phyloP scores from a whole-genome alignment of 2,329 filamentous ascomycete species.

The Dryadomyces quercus-mongolicae region DNA sequence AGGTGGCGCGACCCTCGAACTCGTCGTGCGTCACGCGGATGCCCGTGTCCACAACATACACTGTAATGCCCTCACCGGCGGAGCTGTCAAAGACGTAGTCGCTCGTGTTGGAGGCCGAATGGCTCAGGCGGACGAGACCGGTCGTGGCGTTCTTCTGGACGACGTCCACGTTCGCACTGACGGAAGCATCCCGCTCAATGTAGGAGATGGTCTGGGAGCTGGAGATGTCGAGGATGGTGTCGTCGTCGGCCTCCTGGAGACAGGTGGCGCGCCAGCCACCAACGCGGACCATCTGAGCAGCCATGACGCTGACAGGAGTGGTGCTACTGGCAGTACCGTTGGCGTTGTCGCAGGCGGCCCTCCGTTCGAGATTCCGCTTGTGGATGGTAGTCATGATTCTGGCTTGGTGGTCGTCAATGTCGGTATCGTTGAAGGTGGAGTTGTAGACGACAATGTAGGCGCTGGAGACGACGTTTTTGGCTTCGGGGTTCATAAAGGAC shows the following conservation, averaged over 20 bases:
- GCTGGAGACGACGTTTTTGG: constrained; percentile 37
- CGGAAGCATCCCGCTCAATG: constrained; percentile 34
- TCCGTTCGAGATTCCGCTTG: constrained; percentile 37
- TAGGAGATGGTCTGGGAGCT: constrained; percentile 27
- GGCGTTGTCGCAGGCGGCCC: constrained; percentile 14
- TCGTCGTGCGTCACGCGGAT: constrained; percentile 42
- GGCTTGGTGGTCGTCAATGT: constrained; percentile 35
- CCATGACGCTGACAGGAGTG: constrained; percentile 20
- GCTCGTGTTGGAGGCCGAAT: constrained; percentile 19
- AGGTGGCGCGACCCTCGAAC: constrained; percentile 42
- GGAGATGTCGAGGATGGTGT: constrained; percentile 29
- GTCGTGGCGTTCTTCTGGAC: constrained; percentile 39
- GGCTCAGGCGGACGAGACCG: constrained; percentile 42
- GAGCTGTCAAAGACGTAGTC: constrained; percentile 39
- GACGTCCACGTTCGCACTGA: constrained; percentile 23
- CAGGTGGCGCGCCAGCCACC: constrained; percentile 39
- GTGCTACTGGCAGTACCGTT: background rate
- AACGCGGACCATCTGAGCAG: constrained; percentile 29
- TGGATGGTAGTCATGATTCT: constrained; percentile 35
- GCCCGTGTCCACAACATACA: constrained; percentile 55
- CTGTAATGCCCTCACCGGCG: constrained; percentile 43
- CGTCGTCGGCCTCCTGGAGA: constrained; percentile 19
- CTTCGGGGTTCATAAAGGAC: constrained; percentile 37
- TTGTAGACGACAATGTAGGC: constrained; percentile 57
- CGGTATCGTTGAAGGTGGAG: constrained; percentile 32